Base-by-base conservation (phyloP, 257 asterid genomes). In the Plantago elongata region DNA sequence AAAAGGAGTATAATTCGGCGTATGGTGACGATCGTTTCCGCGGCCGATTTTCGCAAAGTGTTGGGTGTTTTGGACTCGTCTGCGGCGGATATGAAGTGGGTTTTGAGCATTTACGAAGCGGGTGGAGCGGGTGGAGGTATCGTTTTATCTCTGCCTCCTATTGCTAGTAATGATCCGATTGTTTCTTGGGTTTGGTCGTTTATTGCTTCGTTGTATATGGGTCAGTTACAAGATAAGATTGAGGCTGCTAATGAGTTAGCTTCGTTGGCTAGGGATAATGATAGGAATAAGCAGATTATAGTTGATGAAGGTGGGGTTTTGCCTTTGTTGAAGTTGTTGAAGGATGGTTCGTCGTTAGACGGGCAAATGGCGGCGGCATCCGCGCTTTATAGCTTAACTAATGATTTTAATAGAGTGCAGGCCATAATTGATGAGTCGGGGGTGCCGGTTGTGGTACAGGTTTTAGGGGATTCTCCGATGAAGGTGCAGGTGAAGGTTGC, bases 81-180 rank as follows among this genome's bases (percentile, higher is more conserved):
- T 13, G 68, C 70, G 15, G 97, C 95, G 0, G 97, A 89, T 51
- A 79, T 89, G 85, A 66, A 51, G 17, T 89, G 97, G 95, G 73
- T 84, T 47, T 51, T 84, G 40, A 77, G 80, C 63, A 77, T 87
- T 57, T 83, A 65, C 48, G 92, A 89, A 56, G 62, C 77, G 15
- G 84, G 80, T 15, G 85, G 80, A 18, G 74, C 81, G 3, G 84
- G 84, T 46, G 96, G 90, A 73, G 97, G 95, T 72, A 82, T 88
- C 17, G 71, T 63, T 10, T 85, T 89, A 11, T 72, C 89, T 4
- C 70, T 89, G 11, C 97, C 97, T 7, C 95, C 97, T 0, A 87
- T 89, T 62, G 95, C 92, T 15, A 84, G 94, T 66, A 87, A 84
- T 58, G 97, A 89, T 60, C 97, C 95, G 10, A 89, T 87, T 8